Conservation (phyloP, 352 stramenopile species). For the Phytopythium chamaehyphon region DNA sequence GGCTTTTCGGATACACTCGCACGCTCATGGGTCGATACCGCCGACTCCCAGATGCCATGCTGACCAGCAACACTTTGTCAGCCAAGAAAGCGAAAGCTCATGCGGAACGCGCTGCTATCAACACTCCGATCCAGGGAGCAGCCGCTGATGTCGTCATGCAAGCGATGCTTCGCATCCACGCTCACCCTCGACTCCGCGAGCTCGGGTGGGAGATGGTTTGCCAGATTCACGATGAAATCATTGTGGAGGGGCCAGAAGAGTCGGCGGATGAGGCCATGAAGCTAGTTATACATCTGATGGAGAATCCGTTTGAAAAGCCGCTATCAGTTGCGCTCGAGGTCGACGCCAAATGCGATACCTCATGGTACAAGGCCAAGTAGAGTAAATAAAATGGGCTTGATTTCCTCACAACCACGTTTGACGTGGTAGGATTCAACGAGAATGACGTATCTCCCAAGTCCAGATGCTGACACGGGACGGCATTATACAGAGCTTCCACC, state of each 20-base stretch:
- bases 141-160: slow-evolving; percentile 99
- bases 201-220: slow-evolving; percentile 98
- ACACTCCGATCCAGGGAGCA: slow-evolving; percentile 98
- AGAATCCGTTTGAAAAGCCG: slow-evolving; percentile 94
- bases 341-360: slow-evolving; percentile 94
- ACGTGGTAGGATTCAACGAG: too few relatives aligned
- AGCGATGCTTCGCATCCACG: slow-evolving; percentile 98
- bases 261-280: slow-evolving; percentile 89
- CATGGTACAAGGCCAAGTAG: slow-evolving; percentile 99
- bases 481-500: too few relatives aligned
- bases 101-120: slow-evolving; percentile 96
- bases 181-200: slow-evolving; percentile 87
- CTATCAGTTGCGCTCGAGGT: slow-evolving; percentile 90
- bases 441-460: too few relatives aligned
- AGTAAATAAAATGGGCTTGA: too few relatives aligned
- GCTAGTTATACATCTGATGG: slow-evolving; percentile 93
- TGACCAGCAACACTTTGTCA: slow-evolving; percentile 46
- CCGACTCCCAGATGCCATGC: slow-evolving; percentile 93
- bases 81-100: slow-evolving; percentile 80
- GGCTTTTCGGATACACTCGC: slow-evolving; percentile 82
- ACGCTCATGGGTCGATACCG: slow-evolving; percentile 98
- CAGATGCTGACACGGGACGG: too few relatives aligned
- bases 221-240: slow-evolving; percentile 99
- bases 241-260: slow-evolving; percentile 98
- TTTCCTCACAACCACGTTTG: too few relatives aligned